Evolutionary conservation across 306 rosid species (phyloP), one percentile per base, ranked within the genome.

Genomic region (Quercus berberidifolia): DNA sequence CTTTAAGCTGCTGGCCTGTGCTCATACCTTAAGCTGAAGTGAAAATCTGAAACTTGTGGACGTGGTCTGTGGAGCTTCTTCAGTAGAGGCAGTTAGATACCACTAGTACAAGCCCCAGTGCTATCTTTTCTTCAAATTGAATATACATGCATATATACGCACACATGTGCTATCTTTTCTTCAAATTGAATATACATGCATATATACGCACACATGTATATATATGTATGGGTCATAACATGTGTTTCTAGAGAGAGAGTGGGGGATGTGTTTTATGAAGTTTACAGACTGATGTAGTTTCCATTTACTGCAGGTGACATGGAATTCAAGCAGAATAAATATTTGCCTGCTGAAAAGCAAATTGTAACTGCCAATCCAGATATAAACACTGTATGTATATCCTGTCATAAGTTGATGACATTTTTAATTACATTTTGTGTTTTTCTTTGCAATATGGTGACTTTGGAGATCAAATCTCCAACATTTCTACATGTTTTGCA

Each of bases 301-400:
- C 71, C 75, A 75, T 80, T 76, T 79, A 58, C 75, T 77, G 85
- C 88, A 95, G 99, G 99, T 80, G 99, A 95, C 90, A 91, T 85
- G 92, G 99, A 95, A 83, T 95, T 93, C 85, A 93, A 95, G 85
- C 98, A 90, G 89, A 95, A 93, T 74, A 95, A 89, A 60, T 90
- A 77, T 88, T 90, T 95, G 80, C 85, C 98, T 3, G 89, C 84
- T 75, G 98, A 95, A 69, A 90, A 87, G 81, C 99, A 93, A 89
- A 87, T 90, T 76, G 83, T 95, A 73, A 91, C 99, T 77, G 97
- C 98, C 62, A 89, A 86, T 83, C 99, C 99, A 13, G 99, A 95
- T 81, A 90, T 95, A 81, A 89, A 86, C 87, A 87, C 92, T 59
- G 99, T 95, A 91, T 76, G 98, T 81, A 74, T 79, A 69, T 82